Percentiles rank a stretch among this genome's conserved stretches.
Evolutionary conservation across 352 stramenopile species (phyloP).

Genomic region (Pelagophyceae sp.): DNA sequence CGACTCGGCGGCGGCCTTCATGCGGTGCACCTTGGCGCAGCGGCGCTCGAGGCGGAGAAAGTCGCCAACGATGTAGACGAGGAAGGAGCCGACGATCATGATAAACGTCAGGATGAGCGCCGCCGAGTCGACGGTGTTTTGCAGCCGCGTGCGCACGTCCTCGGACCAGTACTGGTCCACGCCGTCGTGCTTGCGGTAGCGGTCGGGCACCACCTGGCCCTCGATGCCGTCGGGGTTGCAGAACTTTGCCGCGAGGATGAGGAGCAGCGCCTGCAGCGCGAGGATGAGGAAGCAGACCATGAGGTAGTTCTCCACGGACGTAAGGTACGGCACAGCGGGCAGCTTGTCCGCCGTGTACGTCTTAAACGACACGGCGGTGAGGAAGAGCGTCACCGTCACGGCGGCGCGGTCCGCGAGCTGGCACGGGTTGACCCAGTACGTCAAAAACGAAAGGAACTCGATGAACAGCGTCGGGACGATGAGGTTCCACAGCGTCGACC

Average conservation of each 20-base stretch:
- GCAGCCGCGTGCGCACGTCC: not conserved
- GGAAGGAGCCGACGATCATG: not conserved
- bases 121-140: not conserved
- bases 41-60: not conserved
- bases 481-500: conserved; percentile 54
- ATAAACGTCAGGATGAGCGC: not conserved
- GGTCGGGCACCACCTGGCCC: not conserved
- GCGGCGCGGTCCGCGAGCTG: conserved; percentile 49
- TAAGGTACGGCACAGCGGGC: conserved; percentile 57
- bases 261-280: conserved; percentile 25
- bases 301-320: conserved; percentile 47
- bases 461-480: conserved; percentile 45
- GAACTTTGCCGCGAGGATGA: not conserved
- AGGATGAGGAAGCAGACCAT: conserved; percentile 24
- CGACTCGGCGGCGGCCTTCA: not conserved
- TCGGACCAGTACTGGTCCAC: not conserved
- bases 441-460: conserved; percentile 51
- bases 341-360: conserved; percentile 44
- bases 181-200: not conserved
- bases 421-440: conserved; percentile 44
- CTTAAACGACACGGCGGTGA: conserved; percentile 58
- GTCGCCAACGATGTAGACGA: not conserved
- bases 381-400: conserved; percentile 50
- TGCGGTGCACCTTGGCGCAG: not conserved
- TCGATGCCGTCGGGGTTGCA: not conserved